phyloP scores from a whole-genome alignment of 2,329 filamentous ascomycete species.

The Pseudopyrenochaeta lycopersici region DNA sequence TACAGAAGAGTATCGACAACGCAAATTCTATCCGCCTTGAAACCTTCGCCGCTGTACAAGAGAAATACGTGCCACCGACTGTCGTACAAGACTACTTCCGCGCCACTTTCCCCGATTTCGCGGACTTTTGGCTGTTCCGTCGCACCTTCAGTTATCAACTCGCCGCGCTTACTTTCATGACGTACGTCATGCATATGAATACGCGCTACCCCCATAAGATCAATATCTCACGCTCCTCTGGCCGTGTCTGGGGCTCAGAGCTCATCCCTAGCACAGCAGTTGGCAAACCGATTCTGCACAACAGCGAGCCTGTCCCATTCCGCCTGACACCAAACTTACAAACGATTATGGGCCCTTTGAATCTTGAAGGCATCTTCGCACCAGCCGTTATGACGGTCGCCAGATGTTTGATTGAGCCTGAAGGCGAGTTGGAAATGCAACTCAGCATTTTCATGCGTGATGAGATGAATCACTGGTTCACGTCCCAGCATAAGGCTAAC shows the following conservation, averaged over 20 bases:
- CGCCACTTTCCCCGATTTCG: conserved; percentile 83
- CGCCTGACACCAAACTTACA: conserved; percentile 96
- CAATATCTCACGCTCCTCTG: conserved; percentile 84
- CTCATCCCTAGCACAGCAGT: conserved; percentile 89
- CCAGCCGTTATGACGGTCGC: conserved; percentile 96
- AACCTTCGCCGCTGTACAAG: conserved; percentile 93
- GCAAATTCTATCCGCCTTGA: conserved; percentile 79
- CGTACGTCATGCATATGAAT: conserved; percentile 97
- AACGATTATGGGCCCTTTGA: conserved; percentile 92
- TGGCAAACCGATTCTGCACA: conserved; percentile 88
- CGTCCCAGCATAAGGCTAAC: conserved; percentile 72
- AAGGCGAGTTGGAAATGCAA: conserved; percentile 87
- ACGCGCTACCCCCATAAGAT: conserved; percentile 96
- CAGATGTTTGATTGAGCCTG: conserved; percentile 86
- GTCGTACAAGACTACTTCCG: conserved; percentile 91
- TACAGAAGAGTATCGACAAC: conserved; percentile 73
- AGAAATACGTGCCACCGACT: conserved; percentile 87
- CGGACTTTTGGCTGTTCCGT: conserved; percentile 98
- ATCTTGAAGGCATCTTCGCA: conserved; percentile 96
- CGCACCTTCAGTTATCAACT: conserved; percentile 96
- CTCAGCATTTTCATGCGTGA: conserved; percentile 95
- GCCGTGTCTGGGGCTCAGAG: conserved; percentile 96
- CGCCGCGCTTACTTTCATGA: conserved; percentile 96
- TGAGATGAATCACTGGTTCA: conserved; percentile 98
- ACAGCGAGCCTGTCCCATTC: conserved; percentile 96